Conservation (phyloP, 768 basidiomycete species). For the Holtermannia corniformis region DNA sequence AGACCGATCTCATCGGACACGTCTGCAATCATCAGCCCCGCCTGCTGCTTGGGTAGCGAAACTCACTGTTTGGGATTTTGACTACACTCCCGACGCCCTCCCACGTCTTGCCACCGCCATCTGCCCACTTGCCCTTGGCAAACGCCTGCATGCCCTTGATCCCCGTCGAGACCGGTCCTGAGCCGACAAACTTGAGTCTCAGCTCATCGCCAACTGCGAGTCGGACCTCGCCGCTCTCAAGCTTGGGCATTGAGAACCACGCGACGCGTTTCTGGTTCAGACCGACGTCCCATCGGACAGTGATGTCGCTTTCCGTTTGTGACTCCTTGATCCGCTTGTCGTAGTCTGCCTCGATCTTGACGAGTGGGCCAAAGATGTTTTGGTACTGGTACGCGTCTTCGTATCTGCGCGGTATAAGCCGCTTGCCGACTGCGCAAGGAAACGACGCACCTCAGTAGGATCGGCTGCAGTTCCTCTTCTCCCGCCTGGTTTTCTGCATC, state of each 20-base stretch:
- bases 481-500: constrained; percentile 96
- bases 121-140: constrained; percentile 13
- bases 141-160: constrained; percentile 33
- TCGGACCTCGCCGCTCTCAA: constrained; percentile 95
- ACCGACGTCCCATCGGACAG: constrained; percentile 93
- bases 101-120: constrained; percentile 66
- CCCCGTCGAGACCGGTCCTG: constrained; percentile 50
- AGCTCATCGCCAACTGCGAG: constrained; percentile 95
- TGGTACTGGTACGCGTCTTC: constrained; percentile 99
- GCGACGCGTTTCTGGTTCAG: constrained; percentile 98
- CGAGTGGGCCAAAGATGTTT: constrained; percentile 96
- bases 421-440: constrained; percentile 1
- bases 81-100: constrained; percentile 97
- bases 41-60: not conserved
- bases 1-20: constrained; percentile 96
- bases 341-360: constrained; percentile 99
- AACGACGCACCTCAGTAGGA: constrained; percentile 53
- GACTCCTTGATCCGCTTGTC: constrained; percentile 96
- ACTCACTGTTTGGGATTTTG: constrained; percentile 96
- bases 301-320: constrained; percentile 95
- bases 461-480: constrained; percentile 92
- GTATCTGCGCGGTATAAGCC: constrained; percentile 46
- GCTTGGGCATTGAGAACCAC: constrained; percentile 91
- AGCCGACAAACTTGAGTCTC: constrained; percentile 71
- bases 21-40: constrained; percentile 48